Evolutionary conservation across 2,329 filamentous ascomycete genomes (phyloP), one percentile per base, ranked within the genome.

Genomic region (Penicillium sp.): DNA sequence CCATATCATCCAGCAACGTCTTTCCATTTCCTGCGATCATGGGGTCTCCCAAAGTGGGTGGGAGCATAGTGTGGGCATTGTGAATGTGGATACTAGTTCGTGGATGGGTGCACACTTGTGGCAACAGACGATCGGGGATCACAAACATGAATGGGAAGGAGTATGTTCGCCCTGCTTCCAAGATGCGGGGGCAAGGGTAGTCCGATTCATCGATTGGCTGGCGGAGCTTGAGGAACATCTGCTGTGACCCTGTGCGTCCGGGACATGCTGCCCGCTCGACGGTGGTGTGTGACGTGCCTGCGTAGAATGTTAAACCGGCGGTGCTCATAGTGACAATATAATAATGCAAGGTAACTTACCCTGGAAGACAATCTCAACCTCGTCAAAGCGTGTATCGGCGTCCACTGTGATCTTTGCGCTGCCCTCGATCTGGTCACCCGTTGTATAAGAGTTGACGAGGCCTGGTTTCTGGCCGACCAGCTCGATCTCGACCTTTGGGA

Each of bases 61-160:
- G 87, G 0, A 88, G 78, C 65, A 82, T 76, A 1, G 85, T 76
- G 70, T 90, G 87, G 0, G 80, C 81, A 22, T 82, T 76, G 55
- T 81, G 79, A 55, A 89, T 76, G 39, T 83, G 78, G 28, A 79
- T 74, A 60, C 83, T 82, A 25, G 76, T 76, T 17, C 81, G 78
- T 41, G 70, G 66, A 73, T 89, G 87, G 17, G 75, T 76, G 74
- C 87, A 90, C 48, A 84, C 74, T 61, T 82, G 81, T 5, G 86
- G 86, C 0, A 90, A 80, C 4, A 90, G 75, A 17, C 82, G 81
- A 37, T 83, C 78, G 0, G 87, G 87, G 1, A 90, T 79, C 57
- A 86, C 84, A 67, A 90, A 90, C 28, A 81, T 82, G 70, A 89
- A 90, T 1, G 85, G 84, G 59, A 88, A 86, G 8, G 73, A 79